Conservation (phyloP, 1,284 basidiomycete genomes). For the Clitocybe nebularis region DNA sequence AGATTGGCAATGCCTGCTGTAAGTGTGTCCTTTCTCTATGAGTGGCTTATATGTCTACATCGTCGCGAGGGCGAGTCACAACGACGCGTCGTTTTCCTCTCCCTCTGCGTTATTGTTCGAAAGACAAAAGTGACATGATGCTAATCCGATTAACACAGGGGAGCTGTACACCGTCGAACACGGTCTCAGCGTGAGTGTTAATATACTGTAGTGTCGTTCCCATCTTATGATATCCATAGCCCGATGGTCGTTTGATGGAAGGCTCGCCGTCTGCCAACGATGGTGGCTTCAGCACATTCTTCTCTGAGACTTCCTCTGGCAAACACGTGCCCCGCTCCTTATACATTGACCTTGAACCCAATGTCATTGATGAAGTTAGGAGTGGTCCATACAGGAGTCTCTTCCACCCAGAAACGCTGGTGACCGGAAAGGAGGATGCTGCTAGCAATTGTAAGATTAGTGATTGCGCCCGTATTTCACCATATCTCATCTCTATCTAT, state of each 20-base stretch:
- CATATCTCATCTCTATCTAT: constrained; percentile 8
- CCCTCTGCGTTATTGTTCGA: constrained; percentile 7
- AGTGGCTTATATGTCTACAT: constrained; percentile 1
- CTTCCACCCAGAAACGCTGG: constrained; percentile 98
- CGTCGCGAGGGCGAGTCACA: constrained; percentile 12
- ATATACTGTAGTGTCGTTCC: constrained; percentile 3
- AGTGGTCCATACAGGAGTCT: constrained; percentile 93
- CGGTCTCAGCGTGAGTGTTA: constrained; percentile 78
- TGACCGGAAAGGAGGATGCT: constrained; percentile 99
- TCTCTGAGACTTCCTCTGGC: constrained; percentile 88
- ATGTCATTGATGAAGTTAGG: constrained; percentile 96
- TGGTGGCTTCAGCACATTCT: constrained; percentile 97
- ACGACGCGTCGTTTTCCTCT: constrained; percentile 21
- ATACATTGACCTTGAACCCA: constrained; percentile 96
- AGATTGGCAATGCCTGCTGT: constrained; percentile 96
- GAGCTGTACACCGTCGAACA: constrained; percentile 98
- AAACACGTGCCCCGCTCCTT: constrained; percentile 99
- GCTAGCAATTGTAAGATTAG: constrained; percentile 90
- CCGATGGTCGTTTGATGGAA: constrained; percentile 78
- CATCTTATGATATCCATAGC: constrained; percentile 39
- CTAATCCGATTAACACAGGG: constrained; percentile 56
- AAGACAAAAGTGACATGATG: constrained; percentile 30
- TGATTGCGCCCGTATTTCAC: constrained; percentile 28
- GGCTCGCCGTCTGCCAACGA: constrained; percentile 72
- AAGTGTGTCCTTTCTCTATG: constrained; percentile 21